These are phyloP conservation scores for Fusarium palustre DNA, from an alignment of 2,329 filamentous ascomycete genomes.

Conservation along the genomic window DNA sequence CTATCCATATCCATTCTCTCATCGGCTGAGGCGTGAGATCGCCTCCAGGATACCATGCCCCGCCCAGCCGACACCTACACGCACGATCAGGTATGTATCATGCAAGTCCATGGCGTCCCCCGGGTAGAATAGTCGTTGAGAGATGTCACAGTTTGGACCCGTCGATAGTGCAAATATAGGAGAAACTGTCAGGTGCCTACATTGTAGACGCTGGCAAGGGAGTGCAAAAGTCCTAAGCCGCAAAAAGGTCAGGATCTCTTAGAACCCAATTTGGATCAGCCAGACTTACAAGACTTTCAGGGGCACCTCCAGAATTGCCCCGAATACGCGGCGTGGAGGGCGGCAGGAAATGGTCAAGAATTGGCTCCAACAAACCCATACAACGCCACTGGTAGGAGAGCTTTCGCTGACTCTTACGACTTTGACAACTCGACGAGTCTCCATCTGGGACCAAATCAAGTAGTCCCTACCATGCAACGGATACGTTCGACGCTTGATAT, in stretches of 20 bases:
- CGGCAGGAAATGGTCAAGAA: conserved; percentile 9
- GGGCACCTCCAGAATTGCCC: conserved; percentile 5
- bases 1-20: neutral
- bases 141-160: conserved; percentile 3
- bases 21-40: neutral
- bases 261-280: neutral
- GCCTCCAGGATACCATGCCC: conserved; percentile 6
- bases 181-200: conserved; percentile 2
- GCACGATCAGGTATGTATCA: conserved; percentile 5
- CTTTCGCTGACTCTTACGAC: conserved; percentile 3
- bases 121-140: neutral
- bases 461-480: conserved; percentile 5
- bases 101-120: neutral
- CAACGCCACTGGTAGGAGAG: conserved; percentile 8
- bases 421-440: conserved; percentile 11
- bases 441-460: neutral
- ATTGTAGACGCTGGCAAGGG: conserved; percentile 8
- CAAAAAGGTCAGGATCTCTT: conserved; percentile 5
- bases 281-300: conserved; percentile 8
- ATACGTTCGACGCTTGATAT: conserved; percentile 6
- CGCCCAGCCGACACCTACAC: conserved; percentile 6
- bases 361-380: conserved; percentile 6
- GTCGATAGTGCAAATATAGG: conserved; percentile 10
- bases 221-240: conserved; percentile 11
- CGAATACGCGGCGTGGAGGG: conserved; percentile 7